phyloP scores from a whole-genome alignment of 352 stramenopile genomes.

The Phytophthora ramorum region DNA sequence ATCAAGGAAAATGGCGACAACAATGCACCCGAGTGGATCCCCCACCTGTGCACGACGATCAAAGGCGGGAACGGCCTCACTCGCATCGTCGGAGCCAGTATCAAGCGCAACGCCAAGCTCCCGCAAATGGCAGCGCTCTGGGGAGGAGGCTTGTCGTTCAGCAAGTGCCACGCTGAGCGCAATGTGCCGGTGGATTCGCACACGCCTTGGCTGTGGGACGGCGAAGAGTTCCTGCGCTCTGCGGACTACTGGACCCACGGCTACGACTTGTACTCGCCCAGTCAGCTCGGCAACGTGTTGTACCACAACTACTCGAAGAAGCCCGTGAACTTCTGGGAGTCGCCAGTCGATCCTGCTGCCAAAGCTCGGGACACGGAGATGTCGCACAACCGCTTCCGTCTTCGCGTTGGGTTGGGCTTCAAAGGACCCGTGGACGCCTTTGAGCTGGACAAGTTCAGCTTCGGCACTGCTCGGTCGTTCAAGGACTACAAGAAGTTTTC shows the following conservation, averaged over 20 bases:
- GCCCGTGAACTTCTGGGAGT: slow-evolving; percentile 54
- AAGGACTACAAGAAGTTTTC: slow-evolving; percentile 62
- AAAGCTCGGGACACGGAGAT: slow-evolving; percentile 52
- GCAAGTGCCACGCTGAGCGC: slow-evolving; percentile 80
- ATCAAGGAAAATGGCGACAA: slow-evolving; percentile 77
- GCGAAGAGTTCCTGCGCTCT: slow-evolving; percentile 70
- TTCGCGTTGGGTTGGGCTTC: slow-evolving; percentile 57
- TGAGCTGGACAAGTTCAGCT: slow-evolving; percentile 60
- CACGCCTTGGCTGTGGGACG: slow-evolving; percentile 76
- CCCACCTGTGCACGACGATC: slow-evolving; percentile 74
- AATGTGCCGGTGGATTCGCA: slow-evolving; percentile 73
- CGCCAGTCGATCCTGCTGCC: slow-evolving; percentile 42
- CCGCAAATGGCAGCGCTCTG: slow-evolving; percentile 74
- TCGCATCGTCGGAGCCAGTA: slow-evolving; percentile 73
- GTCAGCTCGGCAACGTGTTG: slow-evolving; percentile 51
- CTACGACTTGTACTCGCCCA: slow-evolving; percentile 76
- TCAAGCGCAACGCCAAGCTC: slow-evolving; percentile 68
- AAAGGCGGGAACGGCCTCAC: slow-evolving; percentile 57
- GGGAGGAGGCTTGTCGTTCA: slow-evolving; percentile 77
- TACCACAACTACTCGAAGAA: slow-evolving; percentile 80
- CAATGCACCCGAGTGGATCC: slow-evolving; percentile 62
- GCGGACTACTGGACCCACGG: slow-evolving; percentile 67
- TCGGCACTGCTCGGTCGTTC: slow-evolving; percentile 57
- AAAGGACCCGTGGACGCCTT: slow-evolving; percentile 55
- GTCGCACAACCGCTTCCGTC: slow-evolving; percentile 53